Base-by-base conservation (phyloP, 768 basidiomycete species). In the Suillus sp. region DNA sequence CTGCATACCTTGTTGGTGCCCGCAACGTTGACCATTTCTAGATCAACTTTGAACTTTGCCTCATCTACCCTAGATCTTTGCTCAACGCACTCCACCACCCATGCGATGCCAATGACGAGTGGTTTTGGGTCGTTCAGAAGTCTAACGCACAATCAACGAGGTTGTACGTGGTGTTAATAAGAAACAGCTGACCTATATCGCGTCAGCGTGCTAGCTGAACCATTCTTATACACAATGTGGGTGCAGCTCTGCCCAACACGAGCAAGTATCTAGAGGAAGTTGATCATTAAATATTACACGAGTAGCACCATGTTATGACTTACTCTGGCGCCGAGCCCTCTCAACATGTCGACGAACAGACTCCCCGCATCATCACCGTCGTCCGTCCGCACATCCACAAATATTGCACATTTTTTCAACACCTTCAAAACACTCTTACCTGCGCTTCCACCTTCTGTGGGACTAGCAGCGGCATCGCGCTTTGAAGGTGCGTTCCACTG, bases 51-150 rank as follows among this genome's bases (percentile, higher is more conserved):
- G 70, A 86, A 91, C 50, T 77, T 81, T 4, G 78, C 73, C 71
- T 93, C 93, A 27, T 89, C 91, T 3, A 90, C 84, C 51, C 76
- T 83, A 43, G 74, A 74, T 51, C 83, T 80, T 65, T 87, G 84
- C 68, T 95, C 93, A 2, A 84, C 89, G 67, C 93, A 96, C 70
- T 92, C 88, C 2, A 95, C 91, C 5, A 96, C 90, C 94, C 94
- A 95, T 20, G 86, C 89, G 67, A 95, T 92, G 9, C 92, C 91
- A 18, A 96, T 90, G 18, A 93, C 87, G 30, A 78, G 67, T 0
- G 94, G 94, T 69, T 88, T 83, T 70, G 73, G 91, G 45, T 92
- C 88, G 51, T 85, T 78, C 27, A 92, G 77, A 55, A 86, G 71
- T 59, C 90, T 91, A 38, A 48, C 20, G 25, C 32, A 59, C 50